Evolutionary conservation across 441 rosid species (phyloP).

Genomic region (Theobroma grandiflorum): DNA sequence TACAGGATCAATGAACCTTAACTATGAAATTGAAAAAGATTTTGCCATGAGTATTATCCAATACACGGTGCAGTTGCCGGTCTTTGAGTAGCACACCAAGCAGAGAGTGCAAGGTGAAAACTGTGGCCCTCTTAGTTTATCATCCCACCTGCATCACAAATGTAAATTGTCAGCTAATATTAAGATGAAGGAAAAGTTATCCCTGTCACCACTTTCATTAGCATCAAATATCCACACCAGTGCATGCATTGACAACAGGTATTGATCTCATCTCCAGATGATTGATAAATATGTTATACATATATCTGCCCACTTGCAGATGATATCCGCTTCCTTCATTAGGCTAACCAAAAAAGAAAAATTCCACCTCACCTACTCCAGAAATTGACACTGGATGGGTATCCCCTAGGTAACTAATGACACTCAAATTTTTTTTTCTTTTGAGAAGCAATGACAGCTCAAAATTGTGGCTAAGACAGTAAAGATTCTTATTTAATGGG

Average conservation of each 20-base stretch:
- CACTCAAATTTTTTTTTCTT: too few species aligned
- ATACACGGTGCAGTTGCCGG: neutral
- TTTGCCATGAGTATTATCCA: slow-evolving; percentile 2
- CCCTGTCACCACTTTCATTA: slow-evolving; percentile 4
- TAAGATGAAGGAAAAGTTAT: neutral
- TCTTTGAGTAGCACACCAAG: neutral
- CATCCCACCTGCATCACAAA: slow-evolving; percentile 9
- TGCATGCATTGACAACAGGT: neutral
- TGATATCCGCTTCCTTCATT: neutral
- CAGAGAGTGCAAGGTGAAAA: neutral
- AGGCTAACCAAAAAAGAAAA: neutral
- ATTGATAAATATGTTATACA: neutral
- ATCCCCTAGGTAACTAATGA: neutral
- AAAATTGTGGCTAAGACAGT: neutral
- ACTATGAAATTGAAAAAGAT: neutral
- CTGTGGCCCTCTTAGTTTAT: neutral
- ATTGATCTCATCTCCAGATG: neutral
- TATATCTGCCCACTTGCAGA: neutral
- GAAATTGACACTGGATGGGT: neutral
- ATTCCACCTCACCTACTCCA: neutral
- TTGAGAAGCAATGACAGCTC: neutral
- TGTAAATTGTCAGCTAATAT: neutral
- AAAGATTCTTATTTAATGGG: neutral
- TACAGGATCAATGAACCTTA: neutral
- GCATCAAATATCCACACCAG: neutral